phyloP scores from a whole-genome alignment of 768 basidiomycete genomes.

The Multifurca ochricompacta region DNA sequence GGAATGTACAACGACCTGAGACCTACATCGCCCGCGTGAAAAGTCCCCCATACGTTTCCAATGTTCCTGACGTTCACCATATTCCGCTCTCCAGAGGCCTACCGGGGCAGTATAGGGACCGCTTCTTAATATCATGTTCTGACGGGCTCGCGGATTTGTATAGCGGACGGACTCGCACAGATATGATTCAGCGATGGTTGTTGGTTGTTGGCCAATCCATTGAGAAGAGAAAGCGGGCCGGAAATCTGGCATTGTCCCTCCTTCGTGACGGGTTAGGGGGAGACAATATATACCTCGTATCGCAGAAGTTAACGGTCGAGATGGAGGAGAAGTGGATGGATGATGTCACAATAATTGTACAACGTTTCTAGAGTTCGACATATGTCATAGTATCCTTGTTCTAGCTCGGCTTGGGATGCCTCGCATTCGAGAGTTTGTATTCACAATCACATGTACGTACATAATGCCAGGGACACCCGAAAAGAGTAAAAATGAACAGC shows the following conservation, averaged over 20 bases:
- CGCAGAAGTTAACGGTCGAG: conserved; percentile 41
- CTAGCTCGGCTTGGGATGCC: not conserved
- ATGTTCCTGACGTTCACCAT: conserved; percentile 35
- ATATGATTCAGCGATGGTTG: conserved; percentile 32
- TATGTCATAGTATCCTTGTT: not conserved
- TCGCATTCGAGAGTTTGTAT: not conserved
- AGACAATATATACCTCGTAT: conserved; percentile 32
- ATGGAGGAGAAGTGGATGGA: conserved; percentile 47
- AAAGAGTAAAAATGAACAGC: conserved; percentile 8
- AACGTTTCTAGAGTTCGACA: conserved; percentile 27
- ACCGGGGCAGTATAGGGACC: conserved; percentile 20
- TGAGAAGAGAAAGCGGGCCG: conserved; percentile 15
- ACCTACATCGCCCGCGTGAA: conserved; percentile 31
- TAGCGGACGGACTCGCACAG: conserved; percentile 25
- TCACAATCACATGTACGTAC: conserved; percentile 11
- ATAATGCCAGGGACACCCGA: not conserved
- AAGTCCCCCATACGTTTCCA: conserved; percentile 42
- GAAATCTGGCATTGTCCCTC: conserved; percentile 35
- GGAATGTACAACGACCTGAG: conserved; percentile 28
- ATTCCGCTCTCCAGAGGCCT: conserved; percentile 24
- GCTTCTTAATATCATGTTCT: conserved; percentile 36
- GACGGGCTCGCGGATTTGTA: conserved; percentile 42
- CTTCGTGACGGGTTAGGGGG: conserved; percentile 40
- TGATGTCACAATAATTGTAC: conserved; percentile 40
- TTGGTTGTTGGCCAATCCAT: conserved; percentile 27